Percentiles rank a stretch among this genome's conserved stretches.
Conservation (phyloP, 306 rosid genomes). For the Casuarina cunninghamiana region DNA sequence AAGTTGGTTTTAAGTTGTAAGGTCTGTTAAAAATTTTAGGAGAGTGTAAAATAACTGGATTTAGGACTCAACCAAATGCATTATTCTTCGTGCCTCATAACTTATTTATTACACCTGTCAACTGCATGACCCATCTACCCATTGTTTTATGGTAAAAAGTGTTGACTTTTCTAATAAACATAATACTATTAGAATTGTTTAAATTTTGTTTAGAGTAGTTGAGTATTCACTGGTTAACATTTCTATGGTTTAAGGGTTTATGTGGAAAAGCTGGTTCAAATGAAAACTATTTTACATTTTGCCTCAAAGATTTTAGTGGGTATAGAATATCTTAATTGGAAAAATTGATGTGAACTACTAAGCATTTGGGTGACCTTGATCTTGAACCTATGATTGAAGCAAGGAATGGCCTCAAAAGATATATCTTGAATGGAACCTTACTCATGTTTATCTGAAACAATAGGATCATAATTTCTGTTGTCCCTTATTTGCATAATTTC, state of each 20-base stretch:
- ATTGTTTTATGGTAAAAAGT: background rate
- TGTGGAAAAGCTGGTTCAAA: background rate
- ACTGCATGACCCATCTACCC: background rate
- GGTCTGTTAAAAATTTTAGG: background rate
- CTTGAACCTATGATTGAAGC: background rate
- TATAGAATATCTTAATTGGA: background rate
- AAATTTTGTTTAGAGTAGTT: background rate
- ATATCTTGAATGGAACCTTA: background rate
- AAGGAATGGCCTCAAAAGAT: background rate
- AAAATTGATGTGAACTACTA: background rate
- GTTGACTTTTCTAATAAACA: background rate
- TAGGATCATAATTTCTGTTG: background rate
- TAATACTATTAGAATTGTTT: no score
- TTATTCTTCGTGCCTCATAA: background rate
- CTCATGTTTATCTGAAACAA: conserved; percentile 12
- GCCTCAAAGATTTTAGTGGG: background rate
- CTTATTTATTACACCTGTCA: background rate
- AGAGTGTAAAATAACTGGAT: background rate
- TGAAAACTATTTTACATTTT: background rate
- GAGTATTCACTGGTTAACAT: background rate
- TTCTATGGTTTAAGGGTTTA: background rate
- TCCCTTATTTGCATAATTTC: background rate
- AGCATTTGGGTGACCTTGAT: background rate
- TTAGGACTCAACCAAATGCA: background rate
- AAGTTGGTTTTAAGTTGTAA: background rate